Conservation (phyloP, 352 stramenopile genomes). For the Plasmopara halstedii region DNA sequence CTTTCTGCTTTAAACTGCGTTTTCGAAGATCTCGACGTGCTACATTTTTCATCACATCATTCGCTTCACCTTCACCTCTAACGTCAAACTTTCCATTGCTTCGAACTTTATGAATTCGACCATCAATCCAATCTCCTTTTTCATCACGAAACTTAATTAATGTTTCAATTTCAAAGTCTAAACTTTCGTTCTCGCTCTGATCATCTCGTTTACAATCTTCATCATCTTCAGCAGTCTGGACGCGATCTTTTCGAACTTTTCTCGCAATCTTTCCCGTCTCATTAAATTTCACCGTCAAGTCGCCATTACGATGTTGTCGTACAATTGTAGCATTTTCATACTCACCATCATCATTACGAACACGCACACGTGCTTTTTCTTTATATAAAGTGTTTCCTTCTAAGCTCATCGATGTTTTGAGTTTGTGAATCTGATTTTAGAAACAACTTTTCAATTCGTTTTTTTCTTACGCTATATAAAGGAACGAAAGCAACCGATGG, state of each 20-base stretch:
- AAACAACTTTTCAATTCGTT: no score
- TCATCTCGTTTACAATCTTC: slow-evolving; percentile 2
- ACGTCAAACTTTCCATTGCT: slow-evolving; percentile 48
- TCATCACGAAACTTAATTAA: slow-evolving; percentile 36
- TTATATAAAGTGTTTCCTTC: neutral
- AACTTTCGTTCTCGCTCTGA: neutral
- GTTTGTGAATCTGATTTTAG: neutral
- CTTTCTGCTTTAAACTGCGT: no score
- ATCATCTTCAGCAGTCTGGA: slow-evolving; percentile 3
- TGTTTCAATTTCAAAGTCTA: slow-evolving; percentile 12
- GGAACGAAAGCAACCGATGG: no score
- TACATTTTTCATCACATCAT: slow-evolving; percentile 29
- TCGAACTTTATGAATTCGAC: slow-evolving; percentile 23
- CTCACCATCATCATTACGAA: slow-evolving; percentile 14
- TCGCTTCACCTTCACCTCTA: slow-evolving; percentile 34
- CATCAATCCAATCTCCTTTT: slow-evolving; percentile 26
- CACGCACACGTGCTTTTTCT: slow-evolving; percentile 7
- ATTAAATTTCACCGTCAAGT: slow-evolving; percentile 30
- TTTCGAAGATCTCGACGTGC: no score
- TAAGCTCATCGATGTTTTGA: neutral
- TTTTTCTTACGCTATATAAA: no score
- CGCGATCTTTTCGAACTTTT: slow-evolving; percentile 20
- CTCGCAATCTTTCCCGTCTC: slow-evolving; percentile 28
- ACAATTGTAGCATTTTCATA: slow-evolving; percentile 19
- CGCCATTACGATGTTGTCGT: slow-evolving; percentile 29